These are phyloP conservation scores for Alternaria panax DNA, from an alignment of 2,329 filamentous ascomycete genomes.

Conservation along the genomic window DNA sequence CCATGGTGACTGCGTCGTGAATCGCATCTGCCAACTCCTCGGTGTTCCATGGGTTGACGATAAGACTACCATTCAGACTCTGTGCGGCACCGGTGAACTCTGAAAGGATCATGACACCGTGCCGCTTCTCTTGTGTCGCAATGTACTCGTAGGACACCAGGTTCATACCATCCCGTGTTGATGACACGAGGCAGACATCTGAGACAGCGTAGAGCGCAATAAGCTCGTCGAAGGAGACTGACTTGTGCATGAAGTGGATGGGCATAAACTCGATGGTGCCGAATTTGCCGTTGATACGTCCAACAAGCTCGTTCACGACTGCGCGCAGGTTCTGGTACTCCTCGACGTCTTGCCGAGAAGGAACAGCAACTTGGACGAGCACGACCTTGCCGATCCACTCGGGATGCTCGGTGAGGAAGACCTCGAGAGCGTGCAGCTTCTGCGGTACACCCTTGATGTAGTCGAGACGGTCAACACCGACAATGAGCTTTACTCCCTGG, in stretches of 20 bases:
- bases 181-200: constrained; percentile 90
- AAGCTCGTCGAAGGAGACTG: constrained; percentile 91
- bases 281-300: constrained; percentile 95
- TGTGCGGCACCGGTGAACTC: constrained; percentile 97
- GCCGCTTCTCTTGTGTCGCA: constrained; percentile 85
- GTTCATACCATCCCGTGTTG: constrained; percentile 99
- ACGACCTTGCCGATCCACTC: constrained; percentile 99
- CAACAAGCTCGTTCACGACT: constrained; percentile 95
- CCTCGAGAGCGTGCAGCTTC: constrained; percentile 94
- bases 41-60: constrained; percentile 99
- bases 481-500: constrained; percentile 93
- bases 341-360: constrained; percentile 92
- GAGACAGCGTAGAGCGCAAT: constrained; percentile 92
- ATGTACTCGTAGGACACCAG: constrained; percentile 98
- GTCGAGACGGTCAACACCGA: constrained; percentile 94
- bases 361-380: constrained; percentile 93
- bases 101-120: constrained; percentile 93
- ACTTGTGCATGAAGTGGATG: constrained; percentile 98
- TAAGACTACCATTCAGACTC: constrained; percentile 88
- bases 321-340: constrained; percentile 97
- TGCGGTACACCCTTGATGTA: constrained; percentile 99
- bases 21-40: constrained; percentile 93
- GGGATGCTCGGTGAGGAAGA: constrained; percentile 95
- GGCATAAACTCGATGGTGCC: constrained; percentile 98
- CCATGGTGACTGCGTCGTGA: constrained; percentile 96